Evolutionary conservation across 2,329 filamentous ascomycete genomes (phyloP).

Genomic region (Phaeophleospora eucalypticola): DNA sequence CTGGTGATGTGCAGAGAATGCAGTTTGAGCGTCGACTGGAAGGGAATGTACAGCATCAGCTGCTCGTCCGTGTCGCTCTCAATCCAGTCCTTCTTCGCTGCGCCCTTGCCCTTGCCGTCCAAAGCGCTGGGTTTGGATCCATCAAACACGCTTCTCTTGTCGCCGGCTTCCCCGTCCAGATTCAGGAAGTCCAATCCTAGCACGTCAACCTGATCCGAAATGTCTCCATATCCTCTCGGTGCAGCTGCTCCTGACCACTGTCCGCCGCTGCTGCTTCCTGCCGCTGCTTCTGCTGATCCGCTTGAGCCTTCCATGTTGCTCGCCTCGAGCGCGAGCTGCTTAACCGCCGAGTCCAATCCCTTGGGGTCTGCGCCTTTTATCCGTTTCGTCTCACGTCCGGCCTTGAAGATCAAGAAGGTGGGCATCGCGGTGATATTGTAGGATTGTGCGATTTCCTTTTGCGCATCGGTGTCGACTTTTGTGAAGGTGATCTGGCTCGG

Average conservation of each 20-base stretch:
- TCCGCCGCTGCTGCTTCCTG: conserved; percentile 41
- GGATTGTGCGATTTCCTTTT: conserved; percentile 66
- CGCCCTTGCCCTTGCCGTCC: conserved; percentile 50
- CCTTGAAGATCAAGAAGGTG: conserved; percentile 73
- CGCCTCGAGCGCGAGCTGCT: conserved; percentile 65
- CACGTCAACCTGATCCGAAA: conserved; percentile 76
- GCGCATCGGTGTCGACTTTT: conserved; percentile 79
- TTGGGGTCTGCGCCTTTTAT: conserved; percentile 63
- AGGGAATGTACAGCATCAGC: conserved; percentile 86
- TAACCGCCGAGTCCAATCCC: conserved; percentile 66
- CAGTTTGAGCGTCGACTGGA: conserved; percentile 81
- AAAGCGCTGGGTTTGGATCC: conserved; percentile 61
- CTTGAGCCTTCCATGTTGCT: conserved; percentile 33
- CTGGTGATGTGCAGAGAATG: conserved; percentile 87
- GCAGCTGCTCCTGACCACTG: conserved; percentile 70
- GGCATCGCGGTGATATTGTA: conserved; percentile 77
- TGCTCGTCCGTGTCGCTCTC: conserved; percentile 98
- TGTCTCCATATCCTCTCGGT: conserved; percentile 76
- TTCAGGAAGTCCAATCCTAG: conserved; percentile 84
- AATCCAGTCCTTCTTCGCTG: conserved; percentile 70
- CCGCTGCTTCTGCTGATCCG: conserved; percentile 36
- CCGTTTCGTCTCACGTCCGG: conserved; percentile 34
- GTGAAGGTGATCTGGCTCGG: conserved; percentile 73
- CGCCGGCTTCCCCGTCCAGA: conserved; percentile 70
- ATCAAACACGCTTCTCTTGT: conserved; percentile 69